phyloP scores from a whole-genome alignment of 2,329 filamentous ascomycete species.

The Pochonia chlamydosporia region DNA sequence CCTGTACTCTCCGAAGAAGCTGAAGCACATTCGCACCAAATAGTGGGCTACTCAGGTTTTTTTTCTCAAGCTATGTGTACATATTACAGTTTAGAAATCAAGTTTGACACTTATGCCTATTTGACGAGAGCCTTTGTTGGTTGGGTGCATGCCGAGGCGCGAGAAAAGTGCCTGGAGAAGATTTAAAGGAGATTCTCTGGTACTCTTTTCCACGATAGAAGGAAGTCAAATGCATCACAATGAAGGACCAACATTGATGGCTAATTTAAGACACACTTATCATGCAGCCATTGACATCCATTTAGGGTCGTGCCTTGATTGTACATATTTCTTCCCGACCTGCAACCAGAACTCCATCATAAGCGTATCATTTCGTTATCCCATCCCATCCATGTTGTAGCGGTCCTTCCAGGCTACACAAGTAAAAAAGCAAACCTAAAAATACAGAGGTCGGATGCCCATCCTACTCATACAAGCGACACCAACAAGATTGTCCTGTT shows the following conservation, averaged over 20 bases:
- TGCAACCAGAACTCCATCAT: constrained; percentile 1
- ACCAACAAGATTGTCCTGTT: background rate
- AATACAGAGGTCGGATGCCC: too few species aligned
- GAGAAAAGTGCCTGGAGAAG: too few species aligned
- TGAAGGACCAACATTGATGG: too few species aligned
- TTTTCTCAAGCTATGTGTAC: background rate
- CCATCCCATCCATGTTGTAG: background rate
- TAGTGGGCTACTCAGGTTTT: constrained; percentile 33
- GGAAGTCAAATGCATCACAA: too few species aligned
- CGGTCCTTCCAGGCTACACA: background rate
- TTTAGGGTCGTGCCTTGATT: background rate
- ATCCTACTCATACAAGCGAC: background rate
- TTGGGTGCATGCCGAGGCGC: too few species aligned
- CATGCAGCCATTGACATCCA: too few species aligned
- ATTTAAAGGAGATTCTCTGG: too few species aligned
- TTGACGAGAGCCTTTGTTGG: too few species aligned
- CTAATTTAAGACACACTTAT: too few species aligned
- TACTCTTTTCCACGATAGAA: too few species aligned
- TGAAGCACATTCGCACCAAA: constrained; percentile 83
- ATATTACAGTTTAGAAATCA: background rate
- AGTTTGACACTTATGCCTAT: background rate
- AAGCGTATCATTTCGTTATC: background rate
- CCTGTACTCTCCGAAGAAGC: constrained; percentile 73
- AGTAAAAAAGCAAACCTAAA: background rate
- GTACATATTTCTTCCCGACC: constrained; percentile 1